A percentile compares a stretch with the other conserved stretches of the same genome.
These are phyloP conservation scores for Epichloe hybrida DNA, from an alignment of 2,329 filamentous ascomycete genomes.

Conservation along the genomic window DNA sequence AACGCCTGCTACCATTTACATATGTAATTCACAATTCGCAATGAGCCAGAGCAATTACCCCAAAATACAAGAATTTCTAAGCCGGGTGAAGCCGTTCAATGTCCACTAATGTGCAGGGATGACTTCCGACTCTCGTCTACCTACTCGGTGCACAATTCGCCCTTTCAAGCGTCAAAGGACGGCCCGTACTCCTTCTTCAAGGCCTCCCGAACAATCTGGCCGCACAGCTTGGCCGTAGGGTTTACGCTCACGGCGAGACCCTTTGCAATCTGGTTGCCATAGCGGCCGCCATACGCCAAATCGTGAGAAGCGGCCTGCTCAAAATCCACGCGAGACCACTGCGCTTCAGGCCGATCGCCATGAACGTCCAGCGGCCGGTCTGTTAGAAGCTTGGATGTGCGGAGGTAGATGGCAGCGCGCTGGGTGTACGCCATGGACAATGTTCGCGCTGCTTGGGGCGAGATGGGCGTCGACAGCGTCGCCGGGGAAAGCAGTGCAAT, in stretches of 20 bases:
- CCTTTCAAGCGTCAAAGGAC: slow-evolving; percentile 24
- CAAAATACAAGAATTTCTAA: no score
- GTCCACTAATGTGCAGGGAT: neutral
- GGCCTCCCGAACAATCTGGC: slow-evolving; percentile 54
- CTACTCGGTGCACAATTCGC: no score
- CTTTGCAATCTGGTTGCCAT: slow-evolving; percentile 52
- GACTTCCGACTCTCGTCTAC: neutral
- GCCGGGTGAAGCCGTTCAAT: no score
- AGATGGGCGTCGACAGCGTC: slow-evolving; percentile 38
- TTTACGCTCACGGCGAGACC: slow-evolving; percentile 51
- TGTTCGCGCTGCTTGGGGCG: slow-evolving; percentile 49
- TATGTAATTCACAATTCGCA: neutral
- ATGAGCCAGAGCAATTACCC: neutral
- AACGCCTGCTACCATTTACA: slow-evolving; percentile 1
- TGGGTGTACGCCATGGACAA: slow-evolving; percentile 61
- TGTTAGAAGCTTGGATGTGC: slow-evolving; percentile 37
- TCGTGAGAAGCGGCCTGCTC: slow-evolving; percentile 50
- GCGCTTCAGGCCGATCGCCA: slow-evolving; percentile 27
- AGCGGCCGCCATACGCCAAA: slow-evolving; percentile 50
- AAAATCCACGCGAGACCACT: slow-evolving; percentile 41
- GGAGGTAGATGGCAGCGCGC: slow-evolving; percentile 50
- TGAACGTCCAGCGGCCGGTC: slow-evolving; percentile 25
- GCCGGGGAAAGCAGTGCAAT: slow-evolving; percentile 45
- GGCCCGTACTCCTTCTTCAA: slow-evolving; percentile 55
- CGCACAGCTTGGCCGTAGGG: slow-evolving; percentile 56